Conservation (phyloP, 148 eudicot genomes). For the Vaccinium corymbosum region DNA sequence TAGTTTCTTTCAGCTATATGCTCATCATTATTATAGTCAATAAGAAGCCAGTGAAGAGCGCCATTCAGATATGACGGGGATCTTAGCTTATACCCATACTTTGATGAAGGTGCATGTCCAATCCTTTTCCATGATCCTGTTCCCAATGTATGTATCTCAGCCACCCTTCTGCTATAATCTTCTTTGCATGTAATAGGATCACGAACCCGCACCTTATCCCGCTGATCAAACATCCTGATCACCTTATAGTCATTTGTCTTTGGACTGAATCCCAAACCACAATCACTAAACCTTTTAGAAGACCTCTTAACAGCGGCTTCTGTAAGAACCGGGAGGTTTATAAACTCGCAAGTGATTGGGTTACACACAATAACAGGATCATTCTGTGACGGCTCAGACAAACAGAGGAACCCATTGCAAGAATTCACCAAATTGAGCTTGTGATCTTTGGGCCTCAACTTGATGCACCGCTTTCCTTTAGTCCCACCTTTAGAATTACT, state of each 20-base stretch:
- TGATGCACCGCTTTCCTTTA: slow-evolving; percentile 13
- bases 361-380: slow-evolving; percentile 24
- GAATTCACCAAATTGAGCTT: slow-evolving; percentile 12
- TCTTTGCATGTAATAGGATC: not conserved
- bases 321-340: not conserved
- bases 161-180: not conserved
- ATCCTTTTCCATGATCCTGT: slow-evolving; percentile 12
- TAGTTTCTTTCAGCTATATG: not conserved
- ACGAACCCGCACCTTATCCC: not conserved
- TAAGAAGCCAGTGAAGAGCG: slow-evolving; percentile 20
- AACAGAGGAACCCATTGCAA: slow-evolving; percentile 21
- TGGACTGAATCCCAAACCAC: slow-evolving; percentile 22
- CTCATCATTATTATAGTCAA: no score
- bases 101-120: not conserved
- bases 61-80: slow-evolving; percentile 8
- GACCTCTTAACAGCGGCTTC: not conserved
- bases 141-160: slow-evolving; percentile 20
- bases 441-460: slow-evolving; percentile 6
- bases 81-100: not conserved
- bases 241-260: slow-evolving; percentile 15
- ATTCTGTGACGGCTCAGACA: not conserved
- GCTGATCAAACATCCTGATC: slow-evolving; percentile 9
- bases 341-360: slow-evolving; percentile 25
- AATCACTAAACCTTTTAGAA: not conserved
- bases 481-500: not conserved